Evolutionary conservation across 75 land plant species (phyloP).

Genomic region (Chamaecyparis obtusa): DNA sequence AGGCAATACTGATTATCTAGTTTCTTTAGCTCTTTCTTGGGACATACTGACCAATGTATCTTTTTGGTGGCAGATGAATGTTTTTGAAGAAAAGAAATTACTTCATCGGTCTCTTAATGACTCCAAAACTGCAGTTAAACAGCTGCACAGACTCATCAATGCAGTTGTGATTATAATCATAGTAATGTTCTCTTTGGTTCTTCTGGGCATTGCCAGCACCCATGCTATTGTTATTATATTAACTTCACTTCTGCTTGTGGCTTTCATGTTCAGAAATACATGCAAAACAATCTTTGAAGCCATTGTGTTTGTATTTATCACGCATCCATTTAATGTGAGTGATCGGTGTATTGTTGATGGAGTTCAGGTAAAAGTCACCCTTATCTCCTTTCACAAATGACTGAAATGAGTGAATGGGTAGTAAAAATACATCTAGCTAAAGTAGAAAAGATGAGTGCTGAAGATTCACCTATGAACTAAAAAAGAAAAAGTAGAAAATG

Average conservation of each 20-base stretch:
- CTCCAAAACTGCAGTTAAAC: slow-evolving; percentile 89
- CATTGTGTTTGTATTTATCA: slow-evolving; percentile 82
- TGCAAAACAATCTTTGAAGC: slow-evolving; percentile 86
- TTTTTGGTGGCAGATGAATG: slow-evolving; percentile 17
- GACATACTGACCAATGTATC: too few species aligned
- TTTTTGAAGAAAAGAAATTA: slow-evolving; percentile 77
- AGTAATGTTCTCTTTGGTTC: slow-evolving; percentile 55
- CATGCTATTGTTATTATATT: slow-evolving; percentile 60
- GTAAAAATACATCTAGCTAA: too few species aligned
- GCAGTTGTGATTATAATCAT: slow-evolving; percentile 51
- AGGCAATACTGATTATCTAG: neutral
- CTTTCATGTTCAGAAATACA: slow-evolving; percentile 91
- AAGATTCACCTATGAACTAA: too few species aligned
- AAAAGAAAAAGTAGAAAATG: too few species aligned
- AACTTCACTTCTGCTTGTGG: slow-evolving; percentile 81
- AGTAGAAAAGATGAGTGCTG: too few species aligned
- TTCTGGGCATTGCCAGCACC: slow-evolving; percentile 77
- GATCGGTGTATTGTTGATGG: slow-evolving; percentile 90
- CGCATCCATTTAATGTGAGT: slow-evolving; percentile 97
- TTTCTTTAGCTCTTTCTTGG: neutral
- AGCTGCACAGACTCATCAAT: slow-evolving; percentile 71
- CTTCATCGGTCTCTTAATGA: slow-evolving; percentile 85
- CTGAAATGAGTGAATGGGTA: too few species aligned
- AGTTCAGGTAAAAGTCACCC: slow-evolving; percentile 42
- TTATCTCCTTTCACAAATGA: too few species aligned